phyloP scores from a whole-genome alignment of 2,329 filamentous ascomycete genomes.

The Microdochium paspali region DNA sequence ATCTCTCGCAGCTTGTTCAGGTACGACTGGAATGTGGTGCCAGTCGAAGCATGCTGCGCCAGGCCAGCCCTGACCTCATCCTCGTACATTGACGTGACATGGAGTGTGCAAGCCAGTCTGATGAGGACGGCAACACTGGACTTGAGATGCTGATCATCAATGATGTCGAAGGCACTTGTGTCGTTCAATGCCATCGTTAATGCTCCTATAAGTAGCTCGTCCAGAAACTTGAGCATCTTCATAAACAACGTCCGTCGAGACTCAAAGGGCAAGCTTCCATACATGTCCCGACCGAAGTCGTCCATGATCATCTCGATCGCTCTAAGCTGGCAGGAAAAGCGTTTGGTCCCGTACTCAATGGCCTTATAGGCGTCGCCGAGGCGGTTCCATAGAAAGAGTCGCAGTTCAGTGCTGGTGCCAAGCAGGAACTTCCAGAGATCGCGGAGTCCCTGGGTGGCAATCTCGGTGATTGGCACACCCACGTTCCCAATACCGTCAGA shows the following conservation, averaged over 20 bases:
- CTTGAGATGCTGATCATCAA: conserved; percentile 71
- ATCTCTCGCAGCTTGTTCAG: conserved; percentile 73
- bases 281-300: conserved; percentile 53
- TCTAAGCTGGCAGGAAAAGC: conserved; percentile 77
- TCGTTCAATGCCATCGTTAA: conserved; percentile 63
- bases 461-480: conserved; percentile 37
- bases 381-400: conserved; percentile 81
- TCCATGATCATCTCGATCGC: conserved; percentile 75
- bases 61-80: conserved; percentile 78
- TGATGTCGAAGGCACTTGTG: conserved; percentile 64
- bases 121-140: conserved; percentile 64
- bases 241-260: conserved; percentile 64
- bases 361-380: conserved; percentile 81
- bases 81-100: conserved; percentile 72
- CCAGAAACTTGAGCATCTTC: conserved; percentile 68
- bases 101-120: conserved; percentile 64
- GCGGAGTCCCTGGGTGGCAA: conserved; percentile 47
- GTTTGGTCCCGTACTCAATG: conserved; percentile 79
- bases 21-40: conserved; percentile 46
- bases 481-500: neutral
- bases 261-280: conserved; percentile 46
- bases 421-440: conserved; percentile 83
- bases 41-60: conserved; percentile 46
- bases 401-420: conserved; percentile 70
- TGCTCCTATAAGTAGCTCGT: conserved; percentile 64